Evolutionary conservation across 129 eudicot species (phyloP).

Genomic region (Centella asiatica): DNA sequence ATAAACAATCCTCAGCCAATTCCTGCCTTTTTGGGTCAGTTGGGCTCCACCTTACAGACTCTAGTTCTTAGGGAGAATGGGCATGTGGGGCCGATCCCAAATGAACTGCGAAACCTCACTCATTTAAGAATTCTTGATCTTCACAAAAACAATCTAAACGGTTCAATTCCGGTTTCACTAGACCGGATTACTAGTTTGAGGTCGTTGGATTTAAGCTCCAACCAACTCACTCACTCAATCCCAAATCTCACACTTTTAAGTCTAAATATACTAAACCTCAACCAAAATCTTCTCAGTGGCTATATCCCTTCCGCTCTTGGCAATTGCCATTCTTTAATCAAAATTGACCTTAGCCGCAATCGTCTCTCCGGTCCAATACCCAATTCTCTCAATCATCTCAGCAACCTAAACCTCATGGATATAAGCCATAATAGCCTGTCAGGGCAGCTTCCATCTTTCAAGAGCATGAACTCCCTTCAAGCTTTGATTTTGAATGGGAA

Average conservation of each 20-base stretch:
- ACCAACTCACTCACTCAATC: conserved; percentile 55
- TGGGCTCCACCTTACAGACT: conserved; percentile 68
- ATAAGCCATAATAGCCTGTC: no score
- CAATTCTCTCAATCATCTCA: no score
- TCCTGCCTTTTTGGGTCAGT: conserved; percentile 65
- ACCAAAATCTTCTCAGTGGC: conserved; percentile 77
- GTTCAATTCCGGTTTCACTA: conserved; percentile 69
- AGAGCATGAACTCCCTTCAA: conserved; percentile 53
- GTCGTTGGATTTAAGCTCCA: conserved; percentile 81
- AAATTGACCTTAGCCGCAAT: conserved; percentile 83
- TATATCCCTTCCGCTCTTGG: no score
- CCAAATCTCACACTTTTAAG: conserved; percentile 37
- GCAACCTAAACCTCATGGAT: no score
- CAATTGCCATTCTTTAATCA: no score
- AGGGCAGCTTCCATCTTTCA: no score
- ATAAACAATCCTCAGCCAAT: conserved; percentile 66
- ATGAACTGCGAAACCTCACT: conserved; percentile 60
- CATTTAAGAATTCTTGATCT: conserved; percentile 71
- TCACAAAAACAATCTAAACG: conserved; percentile 67
- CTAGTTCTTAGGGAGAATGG: conserved; percentile 86
- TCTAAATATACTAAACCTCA: conserved; percentile 66
- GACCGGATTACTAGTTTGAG: conserved; percentile 48
- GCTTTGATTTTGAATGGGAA: conserved; percentile 75
- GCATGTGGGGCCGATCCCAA: conserved; percentile 80
- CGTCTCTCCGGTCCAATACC: conserved; percentile 57